A percentile compares a stretch with the other conserved stretches of the same genome.
These are phyloP conservation scores for Cladobotryum protrusum DNA, from an alignment of 2,329 filamentous ascomycete genomes.

Conservation along the genomic window DNA sequence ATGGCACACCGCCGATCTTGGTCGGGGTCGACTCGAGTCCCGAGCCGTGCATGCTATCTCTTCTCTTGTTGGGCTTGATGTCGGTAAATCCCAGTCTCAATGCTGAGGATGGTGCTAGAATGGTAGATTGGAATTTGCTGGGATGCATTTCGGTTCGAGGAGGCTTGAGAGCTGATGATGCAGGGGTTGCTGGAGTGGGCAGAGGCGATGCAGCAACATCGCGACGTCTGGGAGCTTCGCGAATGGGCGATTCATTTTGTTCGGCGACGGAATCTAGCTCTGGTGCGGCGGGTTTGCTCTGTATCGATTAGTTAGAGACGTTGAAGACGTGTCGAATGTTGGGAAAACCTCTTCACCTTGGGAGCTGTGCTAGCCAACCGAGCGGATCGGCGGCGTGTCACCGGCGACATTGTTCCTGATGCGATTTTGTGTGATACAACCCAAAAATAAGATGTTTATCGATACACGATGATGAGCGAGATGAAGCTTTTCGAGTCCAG, in stretches of 20 bases:
- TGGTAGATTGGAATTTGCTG: slow-evolving; percentile 70
- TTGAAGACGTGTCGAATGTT: neutral
- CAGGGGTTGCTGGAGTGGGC: slow-evolving; percentile 50
- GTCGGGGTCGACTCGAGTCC: slow-evolving; percentile 55
- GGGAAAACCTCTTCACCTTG: slow-evolving; percentile 27
- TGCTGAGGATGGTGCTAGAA: slow-evolving; percentile 71
- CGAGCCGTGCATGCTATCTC: slow-evolving; percentile 27
- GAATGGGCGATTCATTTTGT: slow-evolving; percentile 32
- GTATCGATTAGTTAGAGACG: slow-evolving; percentile 12
- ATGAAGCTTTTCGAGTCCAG: slow-evolving; percentile 6
- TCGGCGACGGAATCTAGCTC: slow-evolving; percentile 40
- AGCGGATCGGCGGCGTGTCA: slow-evolving; percentile 39
- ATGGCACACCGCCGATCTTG: slow-evolving; percentile 45
- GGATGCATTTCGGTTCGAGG: slow-evolving; percentile 85
- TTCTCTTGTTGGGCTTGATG: slow-evolving; percentile 40
- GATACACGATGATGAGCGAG: slow-evolving; percentile 1
- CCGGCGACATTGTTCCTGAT: slow-evolving; percentile 30
- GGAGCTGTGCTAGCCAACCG: slow-evolving; percentile 32
- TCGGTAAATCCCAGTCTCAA: slow-evolving; percentile 77
- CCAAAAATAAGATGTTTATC: neutral
- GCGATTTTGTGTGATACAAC: slow-evolving; percentile 5
- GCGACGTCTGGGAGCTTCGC: slow-evolving; percentile 20
- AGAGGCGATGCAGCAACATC: slow-evolving; percentile 30
- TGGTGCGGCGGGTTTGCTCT: slow-evolving; percentile 25
- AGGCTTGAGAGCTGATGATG: slow-evolving; percentile 61